Conservation (phyloP, 208 protist species). For the Phytomonas francai region DNA sequence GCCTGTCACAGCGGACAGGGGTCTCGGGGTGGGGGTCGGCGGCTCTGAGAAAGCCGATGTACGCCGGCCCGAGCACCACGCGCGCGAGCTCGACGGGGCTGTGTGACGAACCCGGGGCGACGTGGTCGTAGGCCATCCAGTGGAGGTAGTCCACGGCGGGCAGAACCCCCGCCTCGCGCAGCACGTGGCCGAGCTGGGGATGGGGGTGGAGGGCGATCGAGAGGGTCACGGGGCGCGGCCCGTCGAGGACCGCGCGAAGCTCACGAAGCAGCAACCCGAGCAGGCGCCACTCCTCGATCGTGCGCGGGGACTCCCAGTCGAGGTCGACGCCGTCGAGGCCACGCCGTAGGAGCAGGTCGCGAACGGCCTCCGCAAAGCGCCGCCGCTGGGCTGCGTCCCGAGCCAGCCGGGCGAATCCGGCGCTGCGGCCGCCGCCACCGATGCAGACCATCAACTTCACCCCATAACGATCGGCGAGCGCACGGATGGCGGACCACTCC, state of each 20-base stretch:
- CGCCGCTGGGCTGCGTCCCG: constrained; percentile 12
- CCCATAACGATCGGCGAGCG: constrained; percentile 25
- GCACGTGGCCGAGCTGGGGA: constrained; percentile 12
- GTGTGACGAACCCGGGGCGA: constrained; percentile 14
- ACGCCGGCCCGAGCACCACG: constrained; percentile 12
- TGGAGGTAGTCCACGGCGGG: constrained; percentile 41
- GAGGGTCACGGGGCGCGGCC: constrained; percentile 8
- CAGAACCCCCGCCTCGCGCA: constrained; percentile 20
- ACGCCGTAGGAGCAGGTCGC: constrained; percentile 19
- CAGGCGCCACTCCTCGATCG: constrained; percentile 29
- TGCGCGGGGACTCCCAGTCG: constrained; percentile 71
- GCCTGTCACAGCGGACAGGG: too few species aligned
- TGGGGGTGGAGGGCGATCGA: constrained; percentile 44
- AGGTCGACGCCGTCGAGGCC: constrained; percentile 63
- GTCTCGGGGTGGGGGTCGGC: constrained; percentile 1
- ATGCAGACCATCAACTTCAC: constrained; percentile 55
- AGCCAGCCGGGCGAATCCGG: constrained; percentile 34
- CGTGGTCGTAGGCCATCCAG: constrained; percentile 64
- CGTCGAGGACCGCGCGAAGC: constrained; percentile 16
- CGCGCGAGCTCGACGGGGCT: constrained; percentile 29
- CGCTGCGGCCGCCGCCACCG: constrained; percentile 50
- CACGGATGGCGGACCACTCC: constrained; percentile 21
- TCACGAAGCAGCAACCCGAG: constrained; percentile 29
- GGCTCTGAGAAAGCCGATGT: constrained; percentile 14
- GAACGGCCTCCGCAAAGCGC: constrained; percentile 28